Evolutionary conservation across 202 grass and related monocot genomes (phyloP), one percentile per base, ranked within the genome.

Genomic region (Elaeis oleifera): DNA sequence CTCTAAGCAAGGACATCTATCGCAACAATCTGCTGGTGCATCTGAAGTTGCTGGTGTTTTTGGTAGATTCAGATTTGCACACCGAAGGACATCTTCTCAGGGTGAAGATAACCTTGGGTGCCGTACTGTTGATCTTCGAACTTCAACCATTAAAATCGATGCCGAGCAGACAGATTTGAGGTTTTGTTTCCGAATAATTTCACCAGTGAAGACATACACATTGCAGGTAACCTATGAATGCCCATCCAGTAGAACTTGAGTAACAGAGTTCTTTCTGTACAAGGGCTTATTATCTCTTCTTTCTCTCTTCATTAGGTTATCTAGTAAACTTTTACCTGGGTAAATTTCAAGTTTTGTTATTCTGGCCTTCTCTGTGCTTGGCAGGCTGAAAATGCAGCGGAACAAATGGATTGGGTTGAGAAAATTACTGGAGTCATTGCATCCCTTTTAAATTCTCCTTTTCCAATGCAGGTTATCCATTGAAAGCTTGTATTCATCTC

Each of bases 371-470:
- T 20, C 29, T 23, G 8, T 25, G 29, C 9, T 55, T 75, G 50
- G 52, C 69, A 97, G 92, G 84, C 84, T 0, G 92, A 97, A 75
- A 89, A 84, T 78, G 75, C 31, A 54, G 74, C 71, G 64, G 92
- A 96, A 54, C 88, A 88, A 76, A 91, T 85, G 79, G 87, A 96
- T 22, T 96, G 87, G 91, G 86, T 78, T 63, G 81, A 86, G 74
- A 96, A 96, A 89, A 91, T 91, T 75, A 96, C 81, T 19, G 91
- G 84, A 79, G 91, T 96, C 79, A 96, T 96, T 58, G 84, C 91
- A 76, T 96, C 91, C 51, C 74, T 96, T 58, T 79, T 96, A 72
- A 87, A 90, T 81, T 83, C 79, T 63, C 64, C 86, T 49, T 85
- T 85, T 24, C 60, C 79, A 16, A 81, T 23, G 5, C 91, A 90